Base-by-base conservation (phyloP, 805 yeast genomes). In the Saturnispora gosingensis region DNA sequence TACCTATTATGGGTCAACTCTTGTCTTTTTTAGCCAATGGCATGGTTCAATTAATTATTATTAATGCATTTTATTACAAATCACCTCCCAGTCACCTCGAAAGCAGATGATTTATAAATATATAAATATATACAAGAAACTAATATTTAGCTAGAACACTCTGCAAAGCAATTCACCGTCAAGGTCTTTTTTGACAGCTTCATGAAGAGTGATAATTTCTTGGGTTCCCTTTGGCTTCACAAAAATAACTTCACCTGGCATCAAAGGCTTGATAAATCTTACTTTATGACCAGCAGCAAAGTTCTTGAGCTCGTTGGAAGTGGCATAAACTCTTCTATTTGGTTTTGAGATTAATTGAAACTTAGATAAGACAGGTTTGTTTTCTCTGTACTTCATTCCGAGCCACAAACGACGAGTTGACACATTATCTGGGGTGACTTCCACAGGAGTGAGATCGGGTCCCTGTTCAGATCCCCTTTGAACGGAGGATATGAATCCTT, bases 331-430 rank as follows among this genome's bases (percentile, higher is more conserved):
- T 64, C 83, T 76, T 64, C 91, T 76, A 61, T 83, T 87, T 39
- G 99, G 98, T 62, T 85, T 89, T 44, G 93, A 84, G 30, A 93
- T 80, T 59, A 91, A 73, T 30, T 78, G 74, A 60, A 89, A 78
- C 51, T 80, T 76, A 57, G 81, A 75, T 56, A 93, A 73, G 16
- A 93, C 95, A 0, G 97, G 84, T 58, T 75, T 72, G 62, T 83
- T 80, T 57, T 88, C 80, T 63, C 91, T 80, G 67, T 93, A 93
- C 66, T 93, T 93, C 65, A 93, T 72, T 2, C 90, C 95, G 20
- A 93, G 67, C 99, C 99, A 93, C 48, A 93, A 75, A 59, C 95
- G 77, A 62, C 98, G 81, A 1, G 90, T 77, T 18, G 95, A 69
- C 30, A 93, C 80, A 63, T 91, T 90, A 64, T 87, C 96, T 34